Base-by-base conservation (phyloP, 768 basidiomycete species). In the Boletus sensibilis region DNA sequence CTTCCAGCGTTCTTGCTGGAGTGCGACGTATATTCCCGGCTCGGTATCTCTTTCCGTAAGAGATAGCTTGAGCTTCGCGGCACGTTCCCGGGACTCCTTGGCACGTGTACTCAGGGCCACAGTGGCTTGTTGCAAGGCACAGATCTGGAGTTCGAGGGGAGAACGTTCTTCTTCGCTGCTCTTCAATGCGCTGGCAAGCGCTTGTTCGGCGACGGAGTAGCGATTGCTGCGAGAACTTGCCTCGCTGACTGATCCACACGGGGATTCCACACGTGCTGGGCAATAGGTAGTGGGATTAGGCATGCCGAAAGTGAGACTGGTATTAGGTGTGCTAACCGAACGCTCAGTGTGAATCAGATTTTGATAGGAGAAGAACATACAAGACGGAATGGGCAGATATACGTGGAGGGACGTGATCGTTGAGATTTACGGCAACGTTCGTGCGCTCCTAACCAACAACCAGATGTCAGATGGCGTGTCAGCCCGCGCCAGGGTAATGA, bases 1-100 rank as follows among this genome's bases (percentile, higher is more conserved):
- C 68, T 77, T 71, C 82, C 81, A 83, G 31, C 79, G 75, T 47
- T 81, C 74, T 1, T 73, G 74, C 56, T 81, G 76, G 39, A 80
- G 67, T 10, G 74, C 56, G 54, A 69, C 66, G 55, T 75, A 79
- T 18, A 60, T 59, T 7, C 56, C 63, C 1, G 78, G 77, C 9
- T 80, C 76, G 6, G 70, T 58, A 43, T 72, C 73, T 49, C 76
- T 71, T 48, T 77, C 72, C 1, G 68, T 61, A 18, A 82, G 71
- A 41, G 74, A 58, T 20, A 61, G 60, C 14, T 76, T 75, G 34
- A 82, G 69, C 52, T 72, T 75, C 43, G 70, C 72, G 7, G 75
- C 72, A 54, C 74, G 72, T 48, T 79, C 74, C 53, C 75, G 72
- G 1, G 80, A 76, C 27, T 82, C 80, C 21, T 68, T 65, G 11